phyloP scores from a whole-genome alignment of 2,329 filamentous ascomycete species.

The Fusarium cyanostomum region DNA sequence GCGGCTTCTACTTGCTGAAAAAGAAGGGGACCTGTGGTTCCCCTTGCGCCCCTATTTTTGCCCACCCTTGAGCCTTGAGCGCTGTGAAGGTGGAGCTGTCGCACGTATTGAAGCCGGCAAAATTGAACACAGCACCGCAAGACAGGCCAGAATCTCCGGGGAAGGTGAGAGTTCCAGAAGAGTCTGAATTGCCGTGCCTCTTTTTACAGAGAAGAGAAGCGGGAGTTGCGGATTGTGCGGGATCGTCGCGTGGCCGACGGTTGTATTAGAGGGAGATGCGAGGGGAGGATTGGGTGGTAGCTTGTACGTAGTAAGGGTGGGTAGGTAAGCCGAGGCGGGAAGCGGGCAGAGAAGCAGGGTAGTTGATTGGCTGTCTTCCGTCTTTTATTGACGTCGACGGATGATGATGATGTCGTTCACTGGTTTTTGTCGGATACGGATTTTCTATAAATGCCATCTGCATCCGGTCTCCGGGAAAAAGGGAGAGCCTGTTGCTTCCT shows the following conservation, averaged over 20 bases:
- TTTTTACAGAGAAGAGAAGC: not conserved
- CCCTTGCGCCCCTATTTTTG: conserved; percentile 31
- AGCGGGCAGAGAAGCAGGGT: not conserved
- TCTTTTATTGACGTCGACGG: not conserved
- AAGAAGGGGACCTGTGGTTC: conserved; percentile 1
- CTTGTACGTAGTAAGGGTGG: conserved; percentile 10
- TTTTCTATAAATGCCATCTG: not conserved
- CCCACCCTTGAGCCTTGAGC: not conserved
- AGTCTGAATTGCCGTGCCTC: not conserved
- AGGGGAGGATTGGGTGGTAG: conserved; percentile 18
- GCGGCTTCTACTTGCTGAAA: not conserved
- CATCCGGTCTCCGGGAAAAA: not conserved
- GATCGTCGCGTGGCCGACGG: conserved; percentile 26
- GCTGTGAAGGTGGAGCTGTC: conserved; percentile 22
- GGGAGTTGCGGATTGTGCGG: conserved; percentile 27
- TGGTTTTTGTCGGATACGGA: not conserved
- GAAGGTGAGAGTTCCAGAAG: too few relatives aligned
- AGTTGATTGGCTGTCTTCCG: conserved; percentile 20
- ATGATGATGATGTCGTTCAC: not conserved
- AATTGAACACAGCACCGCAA: not conserved
- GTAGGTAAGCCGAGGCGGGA: conserved; percentile 29
- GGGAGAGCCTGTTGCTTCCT: not conserved
- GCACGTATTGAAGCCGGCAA: not conserved
- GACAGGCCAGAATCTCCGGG: too few relatives aligned
- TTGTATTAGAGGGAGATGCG: conserved; percentile 33